Conservation (phyloP, 1,284 basidiomycete genomes). For the Phylloboletellus chloephorus region DNA sequence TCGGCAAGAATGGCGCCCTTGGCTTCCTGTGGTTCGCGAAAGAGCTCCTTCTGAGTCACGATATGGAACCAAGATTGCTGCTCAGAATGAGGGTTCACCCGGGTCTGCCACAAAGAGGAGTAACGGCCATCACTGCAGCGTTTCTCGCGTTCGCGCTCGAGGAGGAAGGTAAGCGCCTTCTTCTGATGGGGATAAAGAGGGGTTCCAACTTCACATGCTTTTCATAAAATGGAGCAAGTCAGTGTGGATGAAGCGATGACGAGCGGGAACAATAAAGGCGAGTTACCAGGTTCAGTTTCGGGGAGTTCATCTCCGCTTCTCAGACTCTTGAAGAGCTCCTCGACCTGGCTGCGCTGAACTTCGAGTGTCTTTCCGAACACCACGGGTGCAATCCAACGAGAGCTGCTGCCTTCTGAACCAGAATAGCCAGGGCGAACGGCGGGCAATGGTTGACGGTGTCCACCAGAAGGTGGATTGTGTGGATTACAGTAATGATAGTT, state of each 20-base stretch:
- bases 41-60: constrained; percentile 77
- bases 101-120: constrained; percentile 74
- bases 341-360: constrained; percentile 89
- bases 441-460: constrained; percentile 44
- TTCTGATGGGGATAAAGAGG: constrained; percentile 95
- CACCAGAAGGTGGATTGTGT: constrained; percentile 76
- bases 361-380: constrained; percentile 80
- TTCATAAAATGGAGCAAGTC: constrained; percentile 18
- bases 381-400: constrained; percentile 54
- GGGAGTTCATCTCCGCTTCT: constrained; percentile 81
- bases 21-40: constrained; percentile 65
- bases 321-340: constrained; percentile 87
- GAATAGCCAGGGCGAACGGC: constrained; percentile 39
- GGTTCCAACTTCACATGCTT: constrained; percentile 83
- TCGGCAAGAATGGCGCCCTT: constrained; percentile 92
- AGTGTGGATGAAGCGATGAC: constrained; percentile 9
- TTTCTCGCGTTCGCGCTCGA: constrained; percentile 86
- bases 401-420: constrained; percentile 38
- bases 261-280: constrained; percentile 13
- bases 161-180: constrained; percentile 92
- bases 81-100: constrained; percentile 47
- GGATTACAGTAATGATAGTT: constrained; percentile 82
- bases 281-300: constrained; percentile 80
- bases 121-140: constrained; percentile 47
- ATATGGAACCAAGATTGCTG: constrained; percentile 70